Base-by-base conservation (phyloP, 2,329 filamentous ascomycete species). In the Trichoderma breve region DNA sequence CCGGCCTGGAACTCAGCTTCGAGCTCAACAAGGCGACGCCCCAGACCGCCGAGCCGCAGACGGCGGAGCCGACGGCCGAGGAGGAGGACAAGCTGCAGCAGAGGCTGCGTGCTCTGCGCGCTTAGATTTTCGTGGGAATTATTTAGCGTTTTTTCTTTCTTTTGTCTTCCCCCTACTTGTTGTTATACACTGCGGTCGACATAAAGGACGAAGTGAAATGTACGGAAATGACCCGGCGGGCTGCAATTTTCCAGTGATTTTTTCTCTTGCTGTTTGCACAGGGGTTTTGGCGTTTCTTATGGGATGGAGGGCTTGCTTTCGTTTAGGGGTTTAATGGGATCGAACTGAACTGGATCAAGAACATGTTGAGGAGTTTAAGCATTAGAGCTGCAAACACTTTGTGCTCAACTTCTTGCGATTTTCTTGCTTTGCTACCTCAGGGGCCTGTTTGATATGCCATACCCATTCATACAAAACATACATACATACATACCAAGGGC, bases 1-100 rank as follows among this genome's bases (percentile, higher is more conserved):
- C 93, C 11, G 94, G 94, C 69, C 89, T 97, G 67, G 92, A 96
- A 81, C 85, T 97, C 73, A 90, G 90, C 75, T 88, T 92, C 79
- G 93, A 96, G 82, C 90, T 97, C 74, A 87, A 84, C 77, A 80
- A 84, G 71, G 86, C 87, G 3, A 86, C 85, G 53, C 85, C 88
- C 26, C 85, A 86, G 74, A 87, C 85, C 77, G 85, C 86, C 30
- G 90, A 91, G 61, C 88, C 91, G 18, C 84, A 86, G 78, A 83
- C 87, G 15, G 86, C 86, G 72, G 91, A 92, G 74, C 91, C 91
- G 3, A 92, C 91, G 3, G 89, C 93, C 72, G 92, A 94, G 79
- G 90, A 93, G 80, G 93, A 95, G 81, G 92, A 95, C 79, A 91
- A 90, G 32, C 84, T 95, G 75, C 87, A 89, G 82, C 87, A 90